Evolutionary conservation across 805 yeast genomes (phyloP).

Genomic region (Metschnikowia bowlesiae): DNA sequence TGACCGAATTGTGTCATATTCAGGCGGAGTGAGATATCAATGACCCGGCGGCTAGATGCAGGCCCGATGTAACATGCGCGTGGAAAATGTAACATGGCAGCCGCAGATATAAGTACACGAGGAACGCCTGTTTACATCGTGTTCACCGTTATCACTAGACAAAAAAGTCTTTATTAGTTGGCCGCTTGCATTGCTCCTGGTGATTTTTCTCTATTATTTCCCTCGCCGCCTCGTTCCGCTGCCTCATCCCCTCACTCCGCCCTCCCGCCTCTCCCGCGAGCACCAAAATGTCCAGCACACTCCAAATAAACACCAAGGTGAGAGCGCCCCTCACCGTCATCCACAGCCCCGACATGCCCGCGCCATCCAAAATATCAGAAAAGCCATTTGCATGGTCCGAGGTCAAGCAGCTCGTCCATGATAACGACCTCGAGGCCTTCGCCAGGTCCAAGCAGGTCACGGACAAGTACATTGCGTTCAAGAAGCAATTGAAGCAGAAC

Average conservation of each 20-base stretch:
- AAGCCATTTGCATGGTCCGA: constrained; percentile 47
- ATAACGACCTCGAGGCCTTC: constrained; percentile 43
- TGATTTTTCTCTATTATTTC: neutral
- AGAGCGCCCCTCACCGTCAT: constrained; percentile 13
- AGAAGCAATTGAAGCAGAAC: constrained; percentile 30
- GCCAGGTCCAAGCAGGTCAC: constrained; percentile 46
- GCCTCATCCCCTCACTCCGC: neutral
- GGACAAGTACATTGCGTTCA: constrained; percentile 44
- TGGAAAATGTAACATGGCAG: constrained; percentile 2
- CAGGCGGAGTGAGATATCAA: too few species aligned
- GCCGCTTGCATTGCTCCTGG: neutral
- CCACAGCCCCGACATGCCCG: constrained; percentile 34
- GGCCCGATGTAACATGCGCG: neutral
- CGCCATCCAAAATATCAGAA: constrained; percentile 29
- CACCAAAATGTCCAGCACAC: constrained; percentile 7
- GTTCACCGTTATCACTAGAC: neutral
- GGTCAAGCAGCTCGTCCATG: constrained; percentile 31
- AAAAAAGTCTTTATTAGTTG: too few species aligned
- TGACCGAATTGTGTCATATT: too few species aligned
- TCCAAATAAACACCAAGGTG: constrained; percentile 6
- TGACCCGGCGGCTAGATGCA: neutral
- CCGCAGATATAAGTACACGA: neutral
- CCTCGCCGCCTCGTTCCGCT: neutral
- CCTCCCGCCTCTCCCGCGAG: neutral
- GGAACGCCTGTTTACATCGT: neutral